A percentile compares a stretch with the other conserved stretches of the same genome.
Evolutionary conservation across 2,329 filamentous ascomycete genomes (phyloP).

Genomic region (Arthrobotrys sinensis): DNA sequence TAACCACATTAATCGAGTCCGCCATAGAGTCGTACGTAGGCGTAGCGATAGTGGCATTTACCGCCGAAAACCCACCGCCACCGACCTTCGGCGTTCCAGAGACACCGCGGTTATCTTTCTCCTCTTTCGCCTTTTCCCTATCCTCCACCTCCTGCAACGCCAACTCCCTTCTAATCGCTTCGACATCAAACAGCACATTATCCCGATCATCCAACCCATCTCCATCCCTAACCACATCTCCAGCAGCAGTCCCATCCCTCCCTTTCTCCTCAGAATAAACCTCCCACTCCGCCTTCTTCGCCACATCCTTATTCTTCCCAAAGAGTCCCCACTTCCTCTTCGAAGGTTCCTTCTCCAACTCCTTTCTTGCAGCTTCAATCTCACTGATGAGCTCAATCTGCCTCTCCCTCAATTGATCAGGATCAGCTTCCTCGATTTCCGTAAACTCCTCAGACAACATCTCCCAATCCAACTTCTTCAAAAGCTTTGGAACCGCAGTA

Average conservation of each 20-base stretch:
- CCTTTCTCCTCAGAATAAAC: conserved; percentile 64
- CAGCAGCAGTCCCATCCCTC: conserved; percentile 70
- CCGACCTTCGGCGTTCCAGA: conserved; percentile 18
- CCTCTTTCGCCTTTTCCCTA: conserved; percentile 67
- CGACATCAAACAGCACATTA: conserved; percentile 89
- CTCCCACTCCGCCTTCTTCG: conserved; percentile 66
- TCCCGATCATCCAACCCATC: conserved; percentile 66
- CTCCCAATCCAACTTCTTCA: conserved; percentile 74
- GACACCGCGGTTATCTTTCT: conserved; percentile 72
- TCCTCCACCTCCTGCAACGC: conserved; percentile 77
- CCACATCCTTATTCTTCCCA: conserved; percentile 82
- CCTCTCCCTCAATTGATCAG: conserved; percentile 68
- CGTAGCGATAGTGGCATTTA: background rate
- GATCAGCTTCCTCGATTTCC: conserved; percentile 59
- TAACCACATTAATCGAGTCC: conserved; percentile 53
- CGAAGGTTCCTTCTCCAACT: conserved; percentile 61
- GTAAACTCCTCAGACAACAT: conserved; percentile 67
- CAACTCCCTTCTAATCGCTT: conserved; percentile 90
- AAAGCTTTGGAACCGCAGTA: conserved; percentile 76
- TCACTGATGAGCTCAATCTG: conserved; percentile 54
- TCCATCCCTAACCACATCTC: conserved; percentile 64
- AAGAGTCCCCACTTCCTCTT: conserved; percentile 70
- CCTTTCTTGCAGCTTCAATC: conserved; percentile 58
- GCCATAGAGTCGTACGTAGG: conserved; percentile 28
- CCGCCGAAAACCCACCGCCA: conserved; percentile 71